Percentiles rank a stretch among this genome's conserved stretches.
Conservation (phyloP, 306 rosid species). For the Quercus wislizeni region DNA sequence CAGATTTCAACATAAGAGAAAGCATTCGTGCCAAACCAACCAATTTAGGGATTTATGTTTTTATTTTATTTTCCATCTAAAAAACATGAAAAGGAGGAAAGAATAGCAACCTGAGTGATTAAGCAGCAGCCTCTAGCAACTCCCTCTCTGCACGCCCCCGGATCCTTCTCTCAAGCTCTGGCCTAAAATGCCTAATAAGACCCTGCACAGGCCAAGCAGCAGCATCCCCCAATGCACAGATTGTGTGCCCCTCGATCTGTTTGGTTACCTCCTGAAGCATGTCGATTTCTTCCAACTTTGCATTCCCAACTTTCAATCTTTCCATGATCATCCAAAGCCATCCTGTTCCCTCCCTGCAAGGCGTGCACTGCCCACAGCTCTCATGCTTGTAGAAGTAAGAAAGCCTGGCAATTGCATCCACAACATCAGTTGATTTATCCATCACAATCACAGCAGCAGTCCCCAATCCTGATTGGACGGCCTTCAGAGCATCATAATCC, state of each 20-base stretch:
- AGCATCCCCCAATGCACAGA: slow-evolving; percentile 97
- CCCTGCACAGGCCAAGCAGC: slow-evolving; percentile 99
- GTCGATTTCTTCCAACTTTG: slow-evolving; percentile 95
- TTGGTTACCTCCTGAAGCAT: slow-evolving; percentile 99
- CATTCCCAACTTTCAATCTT: slow-evolving; percentile 95
- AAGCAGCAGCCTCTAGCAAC: slow-evolving; percentile 82
- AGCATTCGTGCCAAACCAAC: slow-evolving; percentile 5
- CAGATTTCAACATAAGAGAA: not conserved
- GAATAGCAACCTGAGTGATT: slow-evolving; percentile 47
- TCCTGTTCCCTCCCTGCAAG: slow-evolving; percentile 99
- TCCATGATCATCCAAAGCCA: slow-evolving; percentile 99
- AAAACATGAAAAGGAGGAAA: slow-evolving; percentile 17
- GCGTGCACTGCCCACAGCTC: slow-evolving; percentile 99
- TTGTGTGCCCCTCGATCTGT: slow-evolving; percentile 98
- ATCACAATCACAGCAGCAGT: slow-evolving; percentile 99
- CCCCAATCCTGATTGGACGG: slow-evolving; percentile 83
- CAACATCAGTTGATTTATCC: slow-evolving; percentile 96
- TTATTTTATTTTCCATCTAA: not conserved
- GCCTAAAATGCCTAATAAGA: slow-evolving; percentile 96
- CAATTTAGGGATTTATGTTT: slow-evolving; percentile 9
- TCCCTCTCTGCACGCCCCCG: slow-evolving; percentile 85
- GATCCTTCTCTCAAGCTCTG: slow-evolving; percentile 97
- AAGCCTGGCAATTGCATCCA: slow-evolving; percentile 97
- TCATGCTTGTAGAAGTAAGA: slow-evolving; percentile 99
- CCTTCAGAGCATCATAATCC: slow-evolving; percentile 98